phyloP scores from a whole-genome alignment of 1,284 basidiomycete genomes.

The Microbotryomycetes sp. region DNA sequence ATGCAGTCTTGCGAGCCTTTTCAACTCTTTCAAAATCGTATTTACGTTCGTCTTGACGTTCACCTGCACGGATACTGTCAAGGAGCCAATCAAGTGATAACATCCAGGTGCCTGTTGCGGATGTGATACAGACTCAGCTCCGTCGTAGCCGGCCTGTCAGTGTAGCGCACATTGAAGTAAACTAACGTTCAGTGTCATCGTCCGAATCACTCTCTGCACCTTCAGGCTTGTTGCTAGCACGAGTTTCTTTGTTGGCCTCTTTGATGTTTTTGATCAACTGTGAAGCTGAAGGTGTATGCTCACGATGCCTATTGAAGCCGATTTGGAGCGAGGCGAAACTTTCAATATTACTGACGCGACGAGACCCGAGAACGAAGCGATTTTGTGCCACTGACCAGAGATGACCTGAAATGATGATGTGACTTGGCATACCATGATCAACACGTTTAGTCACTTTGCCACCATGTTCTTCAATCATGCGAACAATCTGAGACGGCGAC shows the following conservation, averaged over 20 bases:
- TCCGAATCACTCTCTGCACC: neutral
- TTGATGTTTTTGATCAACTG: neutral
- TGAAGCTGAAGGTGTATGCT: neutral
- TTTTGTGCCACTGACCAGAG: neutral
- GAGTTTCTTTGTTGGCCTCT: neutral
- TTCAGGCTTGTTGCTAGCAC: neutral
- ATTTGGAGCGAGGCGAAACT: neutral
- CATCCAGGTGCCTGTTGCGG: neutral
- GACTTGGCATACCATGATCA: neutral
- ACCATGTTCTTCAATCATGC: neutral
- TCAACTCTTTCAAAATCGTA: constrained; percentile 1
- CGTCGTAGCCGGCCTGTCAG: neutral
- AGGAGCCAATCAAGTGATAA: constrained; percentile 2
- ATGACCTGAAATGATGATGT: neutral
- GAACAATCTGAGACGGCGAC: neutral
- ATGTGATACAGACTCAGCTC: neutral
- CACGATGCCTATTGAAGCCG: neutral
- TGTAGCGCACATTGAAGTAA: neutral
- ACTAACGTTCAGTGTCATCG: neutral
- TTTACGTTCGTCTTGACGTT: neutral
- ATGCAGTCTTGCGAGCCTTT: neutral
- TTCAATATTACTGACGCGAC: neutral
- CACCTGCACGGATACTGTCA: neutral
- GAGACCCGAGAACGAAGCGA: neutral
- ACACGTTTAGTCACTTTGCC: neutral